Evolutionary conservation across 176 grass and related monocot genomes (phyloP).

Genomic region (Cenchrus purpureus): DNA sequence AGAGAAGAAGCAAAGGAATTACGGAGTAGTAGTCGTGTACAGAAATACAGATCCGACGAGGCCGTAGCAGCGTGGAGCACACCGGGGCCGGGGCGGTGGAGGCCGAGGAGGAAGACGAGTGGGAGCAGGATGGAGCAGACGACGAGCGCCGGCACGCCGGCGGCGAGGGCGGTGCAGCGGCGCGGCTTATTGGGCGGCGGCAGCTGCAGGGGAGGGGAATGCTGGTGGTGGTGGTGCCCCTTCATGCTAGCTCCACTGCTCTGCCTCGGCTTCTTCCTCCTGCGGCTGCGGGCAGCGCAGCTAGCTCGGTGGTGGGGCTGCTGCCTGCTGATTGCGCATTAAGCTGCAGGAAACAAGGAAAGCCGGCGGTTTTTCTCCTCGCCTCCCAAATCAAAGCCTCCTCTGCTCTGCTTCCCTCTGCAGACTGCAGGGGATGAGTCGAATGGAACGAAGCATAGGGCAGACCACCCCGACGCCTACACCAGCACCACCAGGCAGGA

Average conservation of each 20-base stretch:
- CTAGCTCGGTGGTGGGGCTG: too few relatives aligned
- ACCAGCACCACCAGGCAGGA: too few relatives aligned
- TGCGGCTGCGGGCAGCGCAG: background rate
- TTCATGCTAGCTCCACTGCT: constrained; percentile 49
- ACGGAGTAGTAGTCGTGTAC: too few relatives aligned
- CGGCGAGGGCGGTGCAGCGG: constrained; percentile 56
- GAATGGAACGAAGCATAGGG: too few relatives aligned
- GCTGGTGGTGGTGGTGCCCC: constrained; percentile 52
- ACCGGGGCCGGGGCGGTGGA: constrained; percentile 62
- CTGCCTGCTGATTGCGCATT: background rate
- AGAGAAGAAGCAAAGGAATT: too few relatives aligned
- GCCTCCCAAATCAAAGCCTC: too few relatives aligned
- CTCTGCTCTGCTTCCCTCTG: too few relatives aligned
- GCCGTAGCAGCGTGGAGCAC: background rate
- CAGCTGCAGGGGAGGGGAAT: constrained; percentile 28
- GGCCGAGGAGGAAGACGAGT: constrained; percentile 69
- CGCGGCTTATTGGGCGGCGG: constrained; percentile 47
- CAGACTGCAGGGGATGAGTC: too few relatives aligned
- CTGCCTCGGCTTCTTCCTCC: background rate
- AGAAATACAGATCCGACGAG: constrained; percentile 23
- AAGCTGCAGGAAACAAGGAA: background rate
- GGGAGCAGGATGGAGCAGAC: constrained; percentile 77
- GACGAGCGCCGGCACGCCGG: constrained; percentile 68
- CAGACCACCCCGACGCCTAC: too few relatives aligned
- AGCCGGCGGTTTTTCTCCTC: background rate